Evolutionary conservation across 441 rosid species (phyloP), one percentile per base, ranked within the genome.

Genomic region (Biscutella laevigata): DNA sequence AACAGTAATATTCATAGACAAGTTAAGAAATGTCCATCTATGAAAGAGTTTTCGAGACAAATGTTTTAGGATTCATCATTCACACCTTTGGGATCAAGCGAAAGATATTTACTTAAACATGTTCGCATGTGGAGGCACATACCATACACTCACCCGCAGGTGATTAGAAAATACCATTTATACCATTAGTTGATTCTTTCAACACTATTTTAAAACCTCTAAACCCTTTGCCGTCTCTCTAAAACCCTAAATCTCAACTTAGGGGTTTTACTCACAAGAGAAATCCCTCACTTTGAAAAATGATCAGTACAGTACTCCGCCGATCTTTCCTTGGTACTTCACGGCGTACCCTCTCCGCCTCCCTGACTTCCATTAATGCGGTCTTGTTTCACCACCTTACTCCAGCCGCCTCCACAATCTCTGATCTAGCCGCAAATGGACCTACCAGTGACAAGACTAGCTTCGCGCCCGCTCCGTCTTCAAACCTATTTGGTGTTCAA

Each of bases 231-330:
- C 45, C 57, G 66, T 52, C 50, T 59, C 39, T 40, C 56, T 66
- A 57, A 62, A 68, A 57, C 73, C 73, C 69, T 68, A 62, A 68
- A 14, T 16, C 50, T 62, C 62, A n/a, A 7, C 13, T 51, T 40
- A 41, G 35, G 67, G 67, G 35, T 61, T 58, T 33, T 7, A n/a
- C 13, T 30, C 44, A 25, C n/a, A n/a, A n/a, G n/a, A n/a, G n/a
- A n/a, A n/a, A n/a, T n/a, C 6, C 8, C 46, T 1, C 6, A 5
- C 20, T 5, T 15, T n/a, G n/a, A 28, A 19, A 54, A 11, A 78
- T 75, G 83, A 71, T 71, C 66, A 64, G 57, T 59, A 20, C 71
- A 37, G 39, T 75, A 4, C 64, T 75, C 16, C 62, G 71, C 38
- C 59, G 80, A 56, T 73, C 71, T 14, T 12, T 66, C 28, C 64